A percentile compares a stretch with the other conserved stretches of the same genome.
Evolutionary conservation across 441 rosid species (phyloP).

Genomic region (Gossypium schwendimanii): DNA sequence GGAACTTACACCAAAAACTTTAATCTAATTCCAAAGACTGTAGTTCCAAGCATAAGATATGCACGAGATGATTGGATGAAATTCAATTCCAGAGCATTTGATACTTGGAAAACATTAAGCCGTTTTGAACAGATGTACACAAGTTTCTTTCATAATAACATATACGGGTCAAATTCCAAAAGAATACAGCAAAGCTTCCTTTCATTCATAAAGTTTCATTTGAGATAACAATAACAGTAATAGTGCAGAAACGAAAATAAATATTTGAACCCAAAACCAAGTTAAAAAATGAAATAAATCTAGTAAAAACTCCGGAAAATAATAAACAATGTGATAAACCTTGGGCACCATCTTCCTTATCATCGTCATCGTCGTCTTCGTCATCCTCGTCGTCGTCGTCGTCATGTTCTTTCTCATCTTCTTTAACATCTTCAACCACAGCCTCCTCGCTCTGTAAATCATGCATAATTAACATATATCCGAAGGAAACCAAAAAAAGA

Average conservation of each 20-base stretch:
- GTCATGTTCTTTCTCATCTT: slow-evolving; percentile 45
- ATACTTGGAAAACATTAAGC: background rate
- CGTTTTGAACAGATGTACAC: background rate
- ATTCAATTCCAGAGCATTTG: background rate
- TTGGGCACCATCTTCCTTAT: slow-evolving; percentile 39
- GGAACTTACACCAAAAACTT: background rate
- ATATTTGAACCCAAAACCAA: background rate
- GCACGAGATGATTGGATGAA: background rate
- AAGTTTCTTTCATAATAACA: background rate
- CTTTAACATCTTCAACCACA: slow-evolving; percentile 54
- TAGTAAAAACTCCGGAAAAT: background rate
- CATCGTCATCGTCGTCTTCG: slow-evolving; percentile 41
- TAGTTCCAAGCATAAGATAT: background rate
- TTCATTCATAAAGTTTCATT: background rate
- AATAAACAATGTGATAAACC: slow-evolving; percentile 19
- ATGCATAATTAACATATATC: background rate
- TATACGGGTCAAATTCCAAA: background rate
- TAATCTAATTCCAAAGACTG: background rate
- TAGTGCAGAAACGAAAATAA: background rate
- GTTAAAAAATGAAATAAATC: background rate
- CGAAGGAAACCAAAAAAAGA: background rate
- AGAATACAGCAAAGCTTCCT: background rate
- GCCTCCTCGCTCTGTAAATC: slow-evolving; percentile 34
- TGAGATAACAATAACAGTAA: background rate
- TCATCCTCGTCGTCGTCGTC: slow-evolving; percentile 20